Percentiles rank a stretch among this genome's conserved stretches.
phyloP scores from a whole-genome alignment of 2,329 filamentous ascomycete genomes.

The Diatrype stigma region DNA sequence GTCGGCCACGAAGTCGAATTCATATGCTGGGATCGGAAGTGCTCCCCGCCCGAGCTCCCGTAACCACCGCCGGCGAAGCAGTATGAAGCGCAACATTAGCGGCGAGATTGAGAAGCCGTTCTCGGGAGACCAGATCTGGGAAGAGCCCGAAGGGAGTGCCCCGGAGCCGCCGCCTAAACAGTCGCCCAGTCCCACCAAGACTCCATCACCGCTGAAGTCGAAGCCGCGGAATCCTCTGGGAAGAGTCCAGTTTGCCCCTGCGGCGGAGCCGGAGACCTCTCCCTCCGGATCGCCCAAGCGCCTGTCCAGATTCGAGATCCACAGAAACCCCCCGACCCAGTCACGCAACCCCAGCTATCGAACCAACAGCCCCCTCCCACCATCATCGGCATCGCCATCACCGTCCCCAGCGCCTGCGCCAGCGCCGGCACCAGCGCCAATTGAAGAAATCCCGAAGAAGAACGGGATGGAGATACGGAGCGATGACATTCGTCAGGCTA shows the following conservation, averaged over 20 bases:
- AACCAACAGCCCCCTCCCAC: slow-evolving; percentile 51
- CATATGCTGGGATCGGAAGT: slow-evolving; percentile 37
- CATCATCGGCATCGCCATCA: no score
- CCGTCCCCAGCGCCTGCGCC: no score
- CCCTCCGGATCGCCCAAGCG: slow-evolving; percentile 37
- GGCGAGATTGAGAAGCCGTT: slow-evolving; percentile 64
- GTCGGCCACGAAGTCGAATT: slow-evolving; percentile 30
- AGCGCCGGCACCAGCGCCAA: slow-evolving; percentile 31
- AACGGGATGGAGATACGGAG: slow-evolving; percentile 79
- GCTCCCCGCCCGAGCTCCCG: slow-evolving; percentile 32
- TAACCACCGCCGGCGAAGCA: slow-evolving; percentile 55
- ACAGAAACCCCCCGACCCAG: slow-evolving; percentile 78
- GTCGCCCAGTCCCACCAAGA: slow-evolving; percentile 14
- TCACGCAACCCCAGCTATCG: slow-evolving; percentile 79
- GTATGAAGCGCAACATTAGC: slow-evolving; percentile 65
- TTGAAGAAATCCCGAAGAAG: slow-evolving; percentile 55
- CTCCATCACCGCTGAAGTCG: slow-evolving; percentile 46
- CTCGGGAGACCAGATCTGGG: slow-evolving; percentile 79
- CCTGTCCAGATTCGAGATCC: slow-evolving; percentile 64
- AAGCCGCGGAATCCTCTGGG: slow-evolving; percentile 64
- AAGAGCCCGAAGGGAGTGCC: slow-evolving; percentile 65
- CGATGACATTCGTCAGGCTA: slow-evolving; percentile 85
- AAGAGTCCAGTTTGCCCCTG: slow-evolving; percentile 52
- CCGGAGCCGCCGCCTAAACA: slow-evolving; percentile 21
- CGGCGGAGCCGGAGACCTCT: slow-evolving; percentile 35